Evolutionary conservation across 495 filamentous ascomycete genomes (phyloP).

Genomic region (Margaritispora aquatica): DNA sequence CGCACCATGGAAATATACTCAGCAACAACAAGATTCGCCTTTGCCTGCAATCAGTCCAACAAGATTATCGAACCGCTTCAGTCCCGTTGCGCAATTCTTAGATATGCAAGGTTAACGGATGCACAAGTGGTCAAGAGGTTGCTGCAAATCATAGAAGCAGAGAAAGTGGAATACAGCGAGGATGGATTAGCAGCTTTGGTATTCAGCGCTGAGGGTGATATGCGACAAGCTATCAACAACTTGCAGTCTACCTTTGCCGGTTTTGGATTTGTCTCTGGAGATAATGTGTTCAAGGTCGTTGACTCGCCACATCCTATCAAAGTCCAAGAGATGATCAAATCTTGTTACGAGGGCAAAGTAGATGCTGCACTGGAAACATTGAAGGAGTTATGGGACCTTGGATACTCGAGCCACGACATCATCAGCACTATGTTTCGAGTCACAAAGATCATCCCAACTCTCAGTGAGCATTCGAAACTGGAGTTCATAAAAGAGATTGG

Average conservation of each 20-base stretch:
- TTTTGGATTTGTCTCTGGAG: constrained; percentile 93
- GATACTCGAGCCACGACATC: constrained; percentile 95
- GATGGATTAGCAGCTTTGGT: constrained; percentile 93
- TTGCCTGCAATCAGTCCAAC: constrained; percentile 97
- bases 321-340: constrained; percentile 96
- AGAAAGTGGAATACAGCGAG: constrained; percentile 80
- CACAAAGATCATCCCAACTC: constrained; percentile 83
- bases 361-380: constrained; percentile 81
- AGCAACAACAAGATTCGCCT: constrained; percentile 92
- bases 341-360: constrained; percentile 85
- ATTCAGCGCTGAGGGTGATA: constrained; percentile 96
- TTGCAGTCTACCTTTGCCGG: constrained; percentile 92
- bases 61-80: constrained; percentile 99
- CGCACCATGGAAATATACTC: constrained; percentile 99
- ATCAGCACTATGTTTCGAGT: constrained; percentile 99
- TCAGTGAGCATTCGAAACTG: constrained; percentile 90
- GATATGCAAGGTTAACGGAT: constrained; percentile 89
- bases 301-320: constrained; percentile 96
- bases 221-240: constrained; percentile 99
- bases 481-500: constrained; percentile 98
- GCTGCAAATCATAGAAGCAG: constrained; percentile 85
- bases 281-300: constrained; percentile 98
- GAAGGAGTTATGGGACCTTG: constrained; percentile 88
- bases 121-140: constrained; percentile 84
- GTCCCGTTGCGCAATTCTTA: constrained; percentile 91